Conservation (phyloP, 306 rosid genomes). For the Vigna mungo region DNA sequence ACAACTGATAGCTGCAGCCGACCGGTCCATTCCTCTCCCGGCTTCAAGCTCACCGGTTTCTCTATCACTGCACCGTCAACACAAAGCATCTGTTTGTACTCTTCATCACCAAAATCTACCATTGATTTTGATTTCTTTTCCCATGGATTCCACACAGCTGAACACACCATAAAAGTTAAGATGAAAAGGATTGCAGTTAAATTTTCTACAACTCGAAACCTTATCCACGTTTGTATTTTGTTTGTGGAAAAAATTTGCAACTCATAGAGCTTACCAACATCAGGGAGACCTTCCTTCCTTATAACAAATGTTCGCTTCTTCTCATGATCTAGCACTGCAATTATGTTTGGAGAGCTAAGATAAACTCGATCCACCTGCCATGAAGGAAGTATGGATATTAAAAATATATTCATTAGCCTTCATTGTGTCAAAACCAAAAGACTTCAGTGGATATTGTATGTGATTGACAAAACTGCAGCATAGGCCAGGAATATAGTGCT, state of each 20-base stretch:
- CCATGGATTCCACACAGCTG: constrained; percentile 99
- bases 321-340: constrained; percentile 92
- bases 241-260: background rate
- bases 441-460: background rate
- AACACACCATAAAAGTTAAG: constrained; percentile 5
- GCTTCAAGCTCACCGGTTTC: constrained; percentile 82
- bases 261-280: constrained; percentile 70
- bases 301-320: constrained; percentile 80
- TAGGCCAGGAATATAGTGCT: constrained; percentile 4
- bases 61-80: constrained; percentile 87
- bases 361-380: constrained; percentile 92
- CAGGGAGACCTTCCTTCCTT: constrained; percentile 95
- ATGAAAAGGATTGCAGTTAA: background rate
- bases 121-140: constrained; percentile 86
- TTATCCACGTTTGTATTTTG: background rate
- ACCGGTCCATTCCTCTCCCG: constrained; percentile 96
- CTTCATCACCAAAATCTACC: constrained; percentile 88
- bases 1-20: constrained; percentile 76
- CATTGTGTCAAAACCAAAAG: background rate
- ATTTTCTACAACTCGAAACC: background rate
- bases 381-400: background rate
- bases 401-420: constrained; percentile 14
- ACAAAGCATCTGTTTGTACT: constrained; percentile 92
- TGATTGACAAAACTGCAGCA: constrained; percentile 23
- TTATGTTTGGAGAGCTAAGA: constrained; percentile 72